Conservation (phyloP, 2,329 filamentous ascomycete genomes). For the Talaromyces rugulosus region DNA sequence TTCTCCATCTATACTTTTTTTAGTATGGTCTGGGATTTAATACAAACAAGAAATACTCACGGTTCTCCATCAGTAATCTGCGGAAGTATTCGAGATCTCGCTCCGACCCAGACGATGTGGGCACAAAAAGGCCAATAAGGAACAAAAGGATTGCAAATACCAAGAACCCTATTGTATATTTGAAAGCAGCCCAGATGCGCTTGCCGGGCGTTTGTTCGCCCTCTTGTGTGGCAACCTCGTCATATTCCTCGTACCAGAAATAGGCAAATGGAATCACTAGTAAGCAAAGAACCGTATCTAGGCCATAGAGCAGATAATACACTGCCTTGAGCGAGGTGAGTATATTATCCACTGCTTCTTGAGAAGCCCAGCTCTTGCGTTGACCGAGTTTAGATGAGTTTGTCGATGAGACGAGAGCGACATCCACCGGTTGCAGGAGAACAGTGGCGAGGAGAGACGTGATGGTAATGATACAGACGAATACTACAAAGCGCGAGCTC, state of each 20-base stretch:
- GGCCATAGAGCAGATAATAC: constrained; percentile 88
- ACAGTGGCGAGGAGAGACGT: constrained; percentile 87
- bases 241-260: constrained; percentile 97
- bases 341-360: constrained; percentile 72
- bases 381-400: constrained; percentile 68
- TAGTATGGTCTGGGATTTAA: constrained; percentile 10
- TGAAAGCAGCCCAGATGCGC: constrained; percentile 77
- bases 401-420: constrained; percentile 89
- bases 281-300: constrained; percentile 86
- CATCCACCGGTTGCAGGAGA: constrained; percentile 88
- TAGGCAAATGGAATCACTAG: constrained; percentile 92
- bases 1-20: constrained; percentile 62
- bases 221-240: constrained; percentile 80
- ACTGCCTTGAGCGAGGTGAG: constrained; percentile 76
- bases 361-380: constrained; percentile 94
- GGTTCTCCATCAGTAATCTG: constrained; percentile 74
- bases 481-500: constrained; percentile 73
- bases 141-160: constrained; percentile 72
- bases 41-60: constrained; percentile 38
- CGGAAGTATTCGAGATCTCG: constrained; percentile 89
- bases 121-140: constrained; percentile 89
- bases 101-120: constrained; percentile 66
- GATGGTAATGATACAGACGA: constrained; percentile 80
- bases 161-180: constrained; percentile 86
- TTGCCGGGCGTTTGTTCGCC: constrained; percentile 67